These are phyloP conservation scores for Pholiota molesta DNA, from an alignment of 768 basidiomycete species.

Conservation along the genomic window DNA sequence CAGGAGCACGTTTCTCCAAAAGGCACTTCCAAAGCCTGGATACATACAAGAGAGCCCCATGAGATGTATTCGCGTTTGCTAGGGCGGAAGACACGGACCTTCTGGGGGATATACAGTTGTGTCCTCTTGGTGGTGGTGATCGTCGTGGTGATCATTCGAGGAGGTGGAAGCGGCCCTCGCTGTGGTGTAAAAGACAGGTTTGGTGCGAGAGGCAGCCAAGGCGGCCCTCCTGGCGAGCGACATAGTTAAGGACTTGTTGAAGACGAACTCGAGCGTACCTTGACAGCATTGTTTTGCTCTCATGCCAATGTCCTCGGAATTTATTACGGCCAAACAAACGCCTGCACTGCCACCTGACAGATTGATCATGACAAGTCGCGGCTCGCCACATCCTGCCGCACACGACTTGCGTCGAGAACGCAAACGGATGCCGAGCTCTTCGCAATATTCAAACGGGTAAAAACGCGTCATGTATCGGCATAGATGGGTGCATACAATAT, in stretches of 20 bases:
- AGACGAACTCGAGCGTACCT: neutral
- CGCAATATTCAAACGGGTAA: neutral
- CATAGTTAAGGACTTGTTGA: constrained; percentile 33
- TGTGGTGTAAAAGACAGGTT: constrained; percentile 32
- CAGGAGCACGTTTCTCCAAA: constrained; percentile 70
- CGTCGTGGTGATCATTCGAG: constrained; percentile 45
- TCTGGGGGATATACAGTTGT: constrained; percentile 56
- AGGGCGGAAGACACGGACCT: constrained; percentile 42
- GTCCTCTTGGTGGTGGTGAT: constrained; percentile 36
- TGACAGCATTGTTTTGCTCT: neutral
- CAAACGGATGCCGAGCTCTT: neutral
- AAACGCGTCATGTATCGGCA: constrained; percentile 1
- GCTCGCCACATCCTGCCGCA: neutral
- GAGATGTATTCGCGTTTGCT: neutral
- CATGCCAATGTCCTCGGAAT: neutral
- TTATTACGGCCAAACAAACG: neutral
- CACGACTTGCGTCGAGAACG: neutral
- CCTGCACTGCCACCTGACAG: neutral
- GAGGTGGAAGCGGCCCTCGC: constrained; percentile 49
- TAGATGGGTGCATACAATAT: neutral
- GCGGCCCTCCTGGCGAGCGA: constrained; percentile 44
- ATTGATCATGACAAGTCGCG: neutral
- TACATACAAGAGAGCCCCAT: neutral
- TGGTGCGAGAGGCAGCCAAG: constrained; percentile 37
- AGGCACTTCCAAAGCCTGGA: constrained; percentile 62